Evolutionary conservation across 306 rosid genomes (phyloP), one percentile per base, ranked within the genome.

Genomic region (Abrus pulchellus): DNA sequence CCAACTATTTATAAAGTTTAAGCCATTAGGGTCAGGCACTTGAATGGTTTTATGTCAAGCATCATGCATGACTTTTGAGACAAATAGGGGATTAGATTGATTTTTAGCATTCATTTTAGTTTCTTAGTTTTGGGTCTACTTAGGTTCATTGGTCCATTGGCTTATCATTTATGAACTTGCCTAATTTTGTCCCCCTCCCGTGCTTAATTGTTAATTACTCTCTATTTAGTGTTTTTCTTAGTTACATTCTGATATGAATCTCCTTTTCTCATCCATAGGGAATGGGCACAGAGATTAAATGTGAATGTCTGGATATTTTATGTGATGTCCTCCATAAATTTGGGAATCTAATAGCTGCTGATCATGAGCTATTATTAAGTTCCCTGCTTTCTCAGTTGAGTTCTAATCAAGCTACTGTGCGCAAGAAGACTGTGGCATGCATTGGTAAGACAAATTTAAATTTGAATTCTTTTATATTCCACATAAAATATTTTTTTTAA

Each of bases 241-340:
- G 50, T 63, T 30, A 52, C 72, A 36, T 55, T 57, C 27, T 68
- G 41, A 36, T 9, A 47, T 47, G 49, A 60, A 55, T 77, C 57
- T 79, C 47, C 72, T 38, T 59, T 65, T 29, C 70, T 75, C 53
- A 27, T 73, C 47, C 65, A 6, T 89, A 96, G 99, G 97, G 90
- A 73, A 82, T 87, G 82, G 86, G 86, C 87, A 83, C 96, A 1
- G 98, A 92, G 89, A 94, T 94, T 76, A 92, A 92, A 84, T 94
- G 97, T 77, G 97, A 94, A 86, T 87, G 93, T 72, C 92, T 94
- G 74, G 98, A 94, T 90, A 94, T 89, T 78, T 83, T 94, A 53
- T 92, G 97, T 55, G 98, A 94, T 7, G 86, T 92, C 65, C 97
- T 94, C 73, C 97, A 94, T 89, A 94, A 92, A 79, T 94, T 90